These are phyloP conservation scores for Kwoniella europaea DNA, from an alignment of 768 basidiomycete genomes.

Conservation along the genomic window DNA sequence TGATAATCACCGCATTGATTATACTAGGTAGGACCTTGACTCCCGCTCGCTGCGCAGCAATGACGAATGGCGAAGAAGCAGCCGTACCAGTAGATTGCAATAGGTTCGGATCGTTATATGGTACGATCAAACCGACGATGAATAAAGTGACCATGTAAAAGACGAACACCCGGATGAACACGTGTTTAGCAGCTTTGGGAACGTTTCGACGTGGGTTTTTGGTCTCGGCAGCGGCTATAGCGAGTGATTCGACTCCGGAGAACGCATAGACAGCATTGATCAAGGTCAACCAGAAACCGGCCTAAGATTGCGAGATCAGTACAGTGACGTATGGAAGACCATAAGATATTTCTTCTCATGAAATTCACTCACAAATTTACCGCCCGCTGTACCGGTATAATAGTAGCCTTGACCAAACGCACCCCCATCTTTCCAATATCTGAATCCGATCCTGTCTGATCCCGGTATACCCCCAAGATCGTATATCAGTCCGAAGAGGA, in stretches of 20 bases:
- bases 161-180: conserved; percentile 67
- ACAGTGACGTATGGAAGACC: not conserved
- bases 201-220: conserved; percentile 49
- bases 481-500: conserved; percentile 32
- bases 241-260: conserved; percentile 30
- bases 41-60: conserved; percentile 39
- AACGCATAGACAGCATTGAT: conserved; percentile 35
- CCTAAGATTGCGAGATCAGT: too few species aligned
- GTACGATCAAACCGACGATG: conserved; percentile 73
- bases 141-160: conserved; percentile 80
- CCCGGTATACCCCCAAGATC: conserved; percentile 37
- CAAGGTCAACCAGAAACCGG: conserved; percentile 26
- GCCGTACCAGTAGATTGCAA: conserved; percentile 35
- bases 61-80: conserved; percentile 42
- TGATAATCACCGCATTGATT: conserved; percentile 51
- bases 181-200: conserved; percentile 50
- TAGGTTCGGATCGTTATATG: conserved; percentile 62
- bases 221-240: conserved; percentile 39
- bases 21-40: conserved; percentile 49
- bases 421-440: conserved; percentile 42
- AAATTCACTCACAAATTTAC: not conserved
- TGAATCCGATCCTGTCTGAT: conserved; percentile 33
- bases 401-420: conserved; percentile 21
- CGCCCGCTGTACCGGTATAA: not conserved
- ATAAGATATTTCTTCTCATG: not conserved